Conservation (phyloP, 192 early-diverging fungal species). For the Coemansia sp. region DNA sequence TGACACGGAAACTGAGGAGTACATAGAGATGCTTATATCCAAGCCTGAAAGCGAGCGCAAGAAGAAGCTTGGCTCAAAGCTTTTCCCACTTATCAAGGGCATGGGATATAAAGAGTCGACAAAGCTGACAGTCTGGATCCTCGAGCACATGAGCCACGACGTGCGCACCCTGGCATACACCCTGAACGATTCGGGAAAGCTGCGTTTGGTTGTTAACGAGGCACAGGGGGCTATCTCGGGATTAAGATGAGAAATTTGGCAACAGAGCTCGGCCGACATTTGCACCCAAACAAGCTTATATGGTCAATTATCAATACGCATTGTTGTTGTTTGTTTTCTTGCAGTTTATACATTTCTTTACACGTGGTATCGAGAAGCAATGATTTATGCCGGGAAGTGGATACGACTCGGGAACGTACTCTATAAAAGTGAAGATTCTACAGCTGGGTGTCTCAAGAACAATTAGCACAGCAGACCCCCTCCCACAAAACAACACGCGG, state of each 20-base stretch:
- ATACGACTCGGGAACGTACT: neutral
- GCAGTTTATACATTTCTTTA: neutral
- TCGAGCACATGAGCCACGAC: conserved; percentile 54
- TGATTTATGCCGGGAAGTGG: neutral
- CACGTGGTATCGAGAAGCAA: neutral
- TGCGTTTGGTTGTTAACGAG: conserved; percentile 42
- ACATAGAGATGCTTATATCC: conserved; percentile 49
- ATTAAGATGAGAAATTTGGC: neutral
- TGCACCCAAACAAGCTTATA: neutral
- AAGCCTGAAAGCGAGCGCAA: conserved; percentile 53
- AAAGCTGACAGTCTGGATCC: conserved; percentile 56
- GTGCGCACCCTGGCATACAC: conserved; percentile 52
- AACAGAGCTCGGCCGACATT: neutral
- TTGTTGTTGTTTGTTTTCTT: neutral
- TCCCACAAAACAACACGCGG: neutral
- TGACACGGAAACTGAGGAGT: conserved; percentile 45
- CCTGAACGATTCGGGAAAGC: conserved; percentile 39
- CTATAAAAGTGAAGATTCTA: too few species aligned
- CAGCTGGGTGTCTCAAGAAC: neutral
- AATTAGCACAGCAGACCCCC: neutral
- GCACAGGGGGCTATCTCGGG: conserved; percentile 31
- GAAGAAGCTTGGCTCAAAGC: conserved; percentile 55
- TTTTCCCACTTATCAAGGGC: conserved; percentile 57
- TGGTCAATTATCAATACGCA: neutral
- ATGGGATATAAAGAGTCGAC: conserved; percentile 54